Base-by-base conservation (phyloP, 176 grass and related monocot genomes). In the Bolboschoenus planiculmis region DNA sequence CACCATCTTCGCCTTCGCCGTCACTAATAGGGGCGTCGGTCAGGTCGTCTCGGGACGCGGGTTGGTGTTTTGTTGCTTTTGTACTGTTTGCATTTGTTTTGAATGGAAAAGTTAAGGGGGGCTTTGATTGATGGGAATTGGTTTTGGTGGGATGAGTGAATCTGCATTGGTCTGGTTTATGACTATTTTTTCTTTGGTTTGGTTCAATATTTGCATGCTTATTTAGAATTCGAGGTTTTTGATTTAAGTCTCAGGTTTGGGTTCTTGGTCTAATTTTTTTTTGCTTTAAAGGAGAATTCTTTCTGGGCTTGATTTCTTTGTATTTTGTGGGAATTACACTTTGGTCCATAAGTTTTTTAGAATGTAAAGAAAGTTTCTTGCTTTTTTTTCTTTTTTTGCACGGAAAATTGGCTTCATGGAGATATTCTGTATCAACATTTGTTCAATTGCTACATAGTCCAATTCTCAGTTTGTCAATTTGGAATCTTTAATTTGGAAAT, bases 1-100 rank as follows among this genome's bases (percentile, higher is more conserved):
- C 86, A 91, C 96, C 54, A 42, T 87, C 75, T 95, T 99, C 84
- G 84, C 96, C 14, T 95, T 99, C 83, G 89, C 90, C 67, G 89
- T 93, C 82, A 99, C 92, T 63, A 99, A 95, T 68, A 88, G 80
- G 46, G 92, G 91, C 75, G 91, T 79, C 48, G 91, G 96, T 0
- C 83, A 90, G 72, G 86, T 59, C 60, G 86, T 89, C 36, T 99
- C 87, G 13, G 87, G 76, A 0, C 63, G 92, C 4, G 92, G 92
- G 0, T 65, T 18, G 30, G 56, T 63, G 15, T 31, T 81, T 81
- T 7, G 1, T 24, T 29, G 33, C 21, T 64, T 64, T 5, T 59
- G 26, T 18, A 20, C 7, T 77, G 13, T 1, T 77, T 33, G 14
- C 1, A 15, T 31, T 33, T 53, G 8, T 48, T 27, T 60, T 29